Evolutionary conservation across 1,284 basidiomycete genomes (phyloP).

Genomic region (Coniferiporia weirii): DNA sequence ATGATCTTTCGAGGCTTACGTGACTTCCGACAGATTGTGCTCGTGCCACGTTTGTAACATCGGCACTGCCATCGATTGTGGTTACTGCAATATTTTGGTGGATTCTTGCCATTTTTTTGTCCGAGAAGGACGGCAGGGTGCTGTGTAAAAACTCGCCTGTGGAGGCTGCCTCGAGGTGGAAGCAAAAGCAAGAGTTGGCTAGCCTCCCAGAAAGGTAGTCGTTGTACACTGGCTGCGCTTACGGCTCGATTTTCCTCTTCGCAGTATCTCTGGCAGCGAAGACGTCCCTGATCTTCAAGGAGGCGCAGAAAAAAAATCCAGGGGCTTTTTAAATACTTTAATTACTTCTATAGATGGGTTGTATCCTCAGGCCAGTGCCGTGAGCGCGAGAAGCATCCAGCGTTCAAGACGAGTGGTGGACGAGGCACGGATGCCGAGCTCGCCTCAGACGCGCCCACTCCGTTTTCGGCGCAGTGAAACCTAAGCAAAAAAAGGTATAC

Average conservation of each 20-base stretch:
- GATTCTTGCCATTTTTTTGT: not conserved
- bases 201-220: not conserved
- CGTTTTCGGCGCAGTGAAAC: slow-evolving; percentile 19
- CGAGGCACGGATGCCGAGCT: slow-evolving; percentile 2
- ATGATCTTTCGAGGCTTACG: not conserved
- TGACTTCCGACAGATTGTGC: not conserved
- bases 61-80: not conserved
- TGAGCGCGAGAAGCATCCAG: not conserved
- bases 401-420: not conserved
- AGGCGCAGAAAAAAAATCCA: not conserved
- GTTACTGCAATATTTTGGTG: not conserved
- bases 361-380: not conserved
- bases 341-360: not conserved
- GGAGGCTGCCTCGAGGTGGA: slow-evolving; percentile 6
- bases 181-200: not conserved
- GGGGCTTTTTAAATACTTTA: not conserved
- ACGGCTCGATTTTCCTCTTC: slow-evolving; percentile 4
- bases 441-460: not conserved
- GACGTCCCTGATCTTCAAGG: slow-evolving; percentile 11
- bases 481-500: slow-evolving; percentile 11
- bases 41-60: not conserved
- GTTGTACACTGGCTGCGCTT: not conserved
- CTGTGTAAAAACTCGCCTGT: slow-evolving; percentile 5
- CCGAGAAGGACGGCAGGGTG: slow-evolving; percentile 6
- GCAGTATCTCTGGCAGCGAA: not conserved